A percentile compares a stretch with the other conserved stretches of the same genome.
phyloP scores from a whole-genome alignment of 352 stramenopile genomes.

The Blastocystis sp. region DNA sequence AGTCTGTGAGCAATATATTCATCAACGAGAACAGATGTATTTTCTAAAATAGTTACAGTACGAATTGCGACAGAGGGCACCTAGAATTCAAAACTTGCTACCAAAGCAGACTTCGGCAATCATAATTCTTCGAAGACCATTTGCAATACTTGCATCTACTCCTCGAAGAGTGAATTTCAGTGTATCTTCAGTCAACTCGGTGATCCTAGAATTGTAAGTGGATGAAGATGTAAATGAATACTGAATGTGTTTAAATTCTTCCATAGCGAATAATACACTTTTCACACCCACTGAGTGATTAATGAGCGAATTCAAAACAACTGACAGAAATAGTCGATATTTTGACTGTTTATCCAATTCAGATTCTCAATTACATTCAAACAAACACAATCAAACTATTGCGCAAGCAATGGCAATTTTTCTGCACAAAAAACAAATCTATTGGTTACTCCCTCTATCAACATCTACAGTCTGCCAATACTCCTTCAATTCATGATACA shows the following conservation, averaged over 20 bases:
- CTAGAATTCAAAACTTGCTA: background rate
- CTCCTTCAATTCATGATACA: conserved; percentile 41
- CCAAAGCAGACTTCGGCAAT: conserved; percentile 18
- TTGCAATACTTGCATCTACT: conserved; percentile 55
- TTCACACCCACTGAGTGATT: background rate
- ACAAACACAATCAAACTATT: background rate
- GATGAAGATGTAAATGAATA: background rate
- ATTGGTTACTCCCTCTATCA: background rate
- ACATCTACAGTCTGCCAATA: conserved; percentile 13
- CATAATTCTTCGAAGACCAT: conserved; percentile 55
- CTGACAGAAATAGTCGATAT: background rate
- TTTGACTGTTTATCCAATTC: background rate
- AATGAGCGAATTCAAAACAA: background rate
- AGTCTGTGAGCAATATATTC: conserved; percentile 60
- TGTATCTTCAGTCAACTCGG: conserved; percentile 46
- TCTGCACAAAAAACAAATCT: conserved; percentile 5
- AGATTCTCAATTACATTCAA: too few relatives aligned
- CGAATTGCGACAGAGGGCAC: conserved; percentile 54
- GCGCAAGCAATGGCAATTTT: background rate
- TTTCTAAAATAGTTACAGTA: conserved; percentile 50
- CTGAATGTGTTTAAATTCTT: conserved; percentile 57
- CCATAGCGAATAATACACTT: background rate
- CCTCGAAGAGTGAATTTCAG: conserved; percentile 46
- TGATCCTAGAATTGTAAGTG: conserved; percentile 32
- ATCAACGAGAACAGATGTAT: conserved; percentile 55